A percentile compares a stretch with the other conserved stretches of the same genome.
These are phyloP conservation scores for Cornus controversa DNA, from an alignment of 148 eudicot genomes.

Conservation along the genomic window DNA sequence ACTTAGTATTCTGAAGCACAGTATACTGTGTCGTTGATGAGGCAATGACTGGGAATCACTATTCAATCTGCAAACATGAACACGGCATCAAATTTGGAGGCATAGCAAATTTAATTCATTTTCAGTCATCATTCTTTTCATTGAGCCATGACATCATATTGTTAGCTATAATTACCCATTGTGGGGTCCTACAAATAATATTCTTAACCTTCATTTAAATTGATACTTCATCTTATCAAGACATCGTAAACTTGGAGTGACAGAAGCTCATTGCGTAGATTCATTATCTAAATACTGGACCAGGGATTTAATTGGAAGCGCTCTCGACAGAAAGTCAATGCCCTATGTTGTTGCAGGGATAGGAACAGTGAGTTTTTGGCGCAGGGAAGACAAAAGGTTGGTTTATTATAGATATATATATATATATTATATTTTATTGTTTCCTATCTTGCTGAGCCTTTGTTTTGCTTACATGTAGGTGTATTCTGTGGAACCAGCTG, in stretches of 20 bases:
- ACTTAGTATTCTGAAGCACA: background rate
- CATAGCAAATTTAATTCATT: too few species aligned
- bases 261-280: too few species aligned
- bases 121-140: background rate
- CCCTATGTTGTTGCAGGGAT: constrained; percentile 65
- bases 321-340: constrained; percentile 70
- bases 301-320: constrained; percentile 56
- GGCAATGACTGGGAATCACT: background rate
- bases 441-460: background rate
- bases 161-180: too few species aligned
- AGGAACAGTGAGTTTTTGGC: constrained; percentile 79
- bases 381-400: constrained; percentile 74
- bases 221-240: too few species aligned
- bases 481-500: constrained; percentile 78
- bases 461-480: constrained; percentile 29
- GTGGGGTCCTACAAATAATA: background rate
- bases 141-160: background rate
- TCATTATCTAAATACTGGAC: too few species aligned
- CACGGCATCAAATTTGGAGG: background rate
- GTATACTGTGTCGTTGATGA: background rate
- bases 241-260: constrained; percentile 23
- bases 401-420: background rate
- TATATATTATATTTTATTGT: background rate
- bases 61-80: background rate
- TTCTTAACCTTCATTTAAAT: background rate